A percentile compares a stretch with the other conserved stretches of the same genome.
phyloP scores from a whole-genome alignment of 2,329 filamentous ascomycete genomes.

The Gnomoniopsis smithogilvyi region DNA sequence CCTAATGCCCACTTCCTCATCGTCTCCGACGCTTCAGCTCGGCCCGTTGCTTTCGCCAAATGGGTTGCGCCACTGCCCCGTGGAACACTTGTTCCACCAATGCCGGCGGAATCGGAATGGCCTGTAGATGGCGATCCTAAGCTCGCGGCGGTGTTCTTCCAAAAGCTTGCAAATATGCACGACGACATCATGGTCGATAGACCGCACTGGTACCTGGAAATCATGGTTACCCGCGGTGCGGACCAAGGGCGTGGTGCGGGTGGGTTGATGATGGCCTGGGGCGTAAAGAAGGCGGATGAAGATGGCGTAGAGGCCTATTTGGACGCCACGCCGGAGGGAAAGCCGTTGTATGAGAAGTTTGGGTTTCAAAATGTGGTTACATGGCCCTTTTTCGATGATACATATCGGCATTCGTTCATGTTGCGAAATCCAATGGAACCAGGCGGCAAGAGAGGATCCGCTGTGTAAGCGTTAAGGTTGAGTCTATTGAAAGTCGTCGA shows the following conservation, averaged over 20 bases:
- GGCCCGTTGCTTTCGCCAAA: constrained; percentile 43
- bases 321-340: constrained; percentile 47
- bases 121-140: constrained; percentile 34
- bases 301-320: constrained; percentile 43
- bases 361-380: constrained; percentile 40
- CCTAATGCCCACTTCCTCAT: constrained; percentile 37
- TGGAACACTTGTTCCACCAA: constrained; percentile 21
- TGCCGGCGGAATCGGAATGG: constrained; percentile 31
- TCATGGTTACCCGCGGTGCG: constrained; percentile 40
- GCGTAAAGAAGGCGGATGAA: constrained; percentile 41
- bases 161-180: constrained; percentile 32
- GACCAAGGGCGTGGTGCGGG: constrained; percentile 45
- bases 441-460: background rate
- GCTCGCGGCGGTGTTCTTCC: constrained; percentile 39
- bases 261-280: constrained; percentile 43
- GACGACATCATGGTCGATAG: constrained; percentile 34
- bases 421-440: constrained; percentile 22
- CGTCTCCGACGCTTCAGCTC: constrained; percentile 30
- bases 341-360: constrained; percentile 43
- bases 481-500: no score
- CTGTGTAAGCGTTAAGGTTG: background rate
- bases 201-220: constrained; percentile 48
- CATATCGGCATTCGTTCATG: constrained; percentile 34
- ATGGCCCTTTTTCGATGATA: constrained; percentile 31
- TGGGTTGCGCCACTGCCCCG: constrained; percentile 36